These are phyloP conservation scores for Aspergillus sparsus DNA, from an alignment of 495 filamentous ascomycete genomes.

Conservation along the genomic window DNA sequence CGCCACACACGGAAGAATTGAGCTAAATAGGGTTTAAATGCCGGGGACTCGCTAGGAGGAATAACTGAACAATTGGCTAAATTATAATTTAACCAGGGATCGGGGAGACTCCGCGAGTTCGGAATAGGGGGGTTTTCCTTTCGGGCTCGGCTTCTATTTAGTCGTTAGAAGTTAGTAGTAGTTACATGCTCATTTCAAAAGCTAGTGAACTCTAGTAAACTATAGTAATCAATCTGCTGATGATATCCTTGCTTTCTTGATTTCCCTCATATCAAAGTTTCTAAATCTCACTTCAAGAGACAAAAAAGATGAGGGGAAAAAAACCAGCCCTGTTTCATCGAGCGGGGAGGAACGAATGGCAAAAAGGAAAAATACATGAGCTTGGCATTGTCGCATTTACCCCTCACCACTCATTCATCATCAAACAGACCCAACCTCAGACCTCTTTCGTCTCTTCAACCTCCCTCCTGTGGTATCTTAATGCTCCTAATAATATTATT, in stretches of 20 bases:
- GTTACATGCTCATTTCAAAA: background rate
- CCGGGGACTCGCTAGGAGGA: conserved; percentile 7
- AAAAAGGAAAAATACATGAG: background rate
- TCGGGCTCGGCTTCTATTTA: conserved; percentile 3
- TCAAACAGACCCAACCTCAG: background rate
- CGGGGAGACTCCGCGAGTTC: conserved; percentile 12
- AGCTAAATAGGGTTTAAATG: conserved; percentile 9
- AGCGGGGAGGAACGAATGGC: background rate
- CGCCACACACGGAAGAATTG: conserved; percentile 12
- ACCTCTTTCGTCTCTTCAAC: background rate
- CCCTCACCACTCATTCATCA: background rate
- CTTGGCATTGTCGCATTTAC: background rate
- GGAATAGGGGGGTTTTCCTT: background rate
- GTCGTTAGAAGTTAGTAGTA: background rate
- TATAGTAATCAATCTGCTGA: background rate
- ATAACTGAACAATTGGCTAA: conserved; percentile 5
- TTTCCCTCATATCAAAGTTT: too few relatives aligned
- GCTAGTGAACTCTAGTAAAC: background rate
- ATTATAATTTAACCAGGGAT: conserved; percentile 10
- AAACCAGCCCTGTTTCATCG: background rate
- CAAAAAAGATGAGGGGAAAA: background rate
- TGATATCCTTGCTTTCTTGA: too few relatives aligned
- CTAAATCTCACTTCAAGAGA: too few relatives aligned
- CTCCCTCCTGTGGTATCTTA: background rate
- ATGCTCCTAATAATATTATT: background rate